Evolutionary conservation across 2,329 filamentous ascomycete genomes (phyloP).

Genomic region (Clathrospora elynae): DNA sequence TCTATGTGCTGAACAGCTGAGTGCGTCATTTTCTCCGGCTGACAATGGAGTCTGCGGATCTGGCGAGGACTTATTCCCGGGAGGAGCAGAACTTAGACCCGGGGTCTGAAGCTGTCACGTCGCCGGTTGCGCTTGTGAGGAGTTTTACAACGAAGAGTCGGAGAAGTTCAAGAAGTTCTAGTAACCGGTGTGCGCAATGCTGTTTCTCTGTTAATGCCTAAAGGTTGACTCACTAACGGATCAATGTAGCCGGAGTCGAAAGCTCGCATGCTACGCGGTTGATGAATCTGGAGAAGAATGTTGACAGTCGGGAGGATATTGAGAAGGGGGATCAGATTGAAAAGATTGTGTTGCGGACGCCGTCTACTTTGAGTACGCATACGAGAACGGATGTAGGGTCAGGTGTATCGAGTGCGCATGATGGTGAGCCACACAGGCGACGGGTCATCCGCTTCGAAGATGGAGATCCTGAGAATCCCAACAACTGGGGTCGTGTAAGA

Average conservation of each 20-base stretch:
- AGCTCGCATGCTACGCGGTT: conserved; percentile 23
- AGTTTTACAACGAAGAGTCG: conserved; percentile 34
- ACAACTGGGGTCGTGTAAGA: conserved; percentile 49
- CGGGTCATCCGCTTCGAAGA: conserved; percentile 48
- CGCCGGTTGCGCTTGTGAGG: conserved; percentile 36
- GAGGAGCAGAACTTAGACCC: conserved; percentile 38
- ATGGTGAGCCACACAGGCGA: conserved; percentile 12
- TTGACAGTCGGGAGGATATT: conserved; percentile 26
- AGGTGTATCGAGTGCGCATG: conserved; percentile 4
- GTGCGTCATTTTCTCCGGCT: conserved; percentile 14
- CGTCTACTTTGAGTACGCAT: conserved; percentile 10
- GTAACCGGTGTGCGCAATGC: conserved; percentile 20
- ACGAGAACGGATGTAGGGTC: conserved; percentile 20
- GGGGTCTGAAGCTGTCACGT: conserved; percentile 30
- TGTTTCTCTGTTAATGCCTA: neutral
- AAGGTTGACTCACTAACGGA: conserved; percentile 18
- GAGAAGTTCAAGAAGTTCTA: conserved; percentile 19
- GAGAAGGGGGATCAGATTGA: conserved; percentile 38
- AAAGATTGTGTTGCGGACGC: conserved; percentile 20
- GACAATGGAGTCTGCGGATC: conserved; percentile 32
- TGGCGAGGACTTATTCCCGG: conserved; percentile 44
- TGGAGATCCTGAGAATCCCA: conserved; percentile 50
- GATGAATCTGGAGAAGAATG: conserved; percentile 29
- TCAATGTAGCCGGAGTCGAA: conserved; percentile 22
- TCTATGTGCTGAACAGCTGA: conserved; percentile 8